Base-by-base conservation (phyloP, 805 yeast species). In the Ogataea minuta region DNA sequence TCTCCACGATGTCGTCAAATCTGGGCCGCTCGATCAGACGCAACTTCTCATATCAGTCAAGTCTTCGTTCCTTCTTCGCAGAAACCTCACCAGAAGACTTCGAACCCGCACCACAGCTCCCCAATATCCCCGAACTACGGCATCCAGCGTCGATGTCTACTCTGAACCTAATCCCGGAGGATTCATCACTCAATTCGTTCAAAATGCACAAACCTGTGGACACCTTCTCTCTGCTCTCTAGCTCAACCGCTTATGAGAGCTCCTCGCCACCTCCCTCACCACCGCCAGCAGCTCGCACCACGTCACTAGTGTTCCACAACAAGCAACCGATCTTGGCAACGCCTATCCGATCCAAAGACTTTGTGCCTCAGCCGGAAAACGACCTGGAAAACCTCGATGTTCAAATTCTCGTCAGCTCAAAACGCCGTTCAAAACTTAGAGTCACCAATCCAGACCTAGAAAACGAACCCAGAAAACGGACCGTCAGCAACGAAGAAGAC, bases 331-430 rank as follows among this genome's bases (percentile, higher is more conserved):
- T 41, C 26, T 15, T 33, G 20, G 38, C 49, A 13, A 35, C 41
- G 14, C 45, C 33, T 32, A 24, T 53, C 45, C 23, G 52, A 35
- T 31, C 53, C 41, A 32, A 59, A 53, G 25, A 49, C 43, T 28
- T 34, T 30, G 38, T 37, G 28, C 43, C 54, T 33, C 28, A 56
- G 48, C 49, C 28, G 17, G 71, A 66, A 25, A 68, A 70, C 14
- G 61, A 70, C 10, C 70, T 76, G 39, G 70, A 68, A 13, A 65
- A 68, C 21, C 54, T 80, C 48, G 89, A 83, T 46, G 90, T 81
- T 2, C 90, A 83, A 57, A 83, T 83, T 7, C 60, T 83, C 44
- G 88, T 83, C 6, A 75, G 84, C 44, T 76, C 84, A 11, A 76
- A 75, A 53, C 64, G 88, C 48, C 64, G 85, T 42, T 71, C 82